Conservation (phyloP, 768 basidiomycete genomes). For the Podaxis mareebaensis region DNA sequence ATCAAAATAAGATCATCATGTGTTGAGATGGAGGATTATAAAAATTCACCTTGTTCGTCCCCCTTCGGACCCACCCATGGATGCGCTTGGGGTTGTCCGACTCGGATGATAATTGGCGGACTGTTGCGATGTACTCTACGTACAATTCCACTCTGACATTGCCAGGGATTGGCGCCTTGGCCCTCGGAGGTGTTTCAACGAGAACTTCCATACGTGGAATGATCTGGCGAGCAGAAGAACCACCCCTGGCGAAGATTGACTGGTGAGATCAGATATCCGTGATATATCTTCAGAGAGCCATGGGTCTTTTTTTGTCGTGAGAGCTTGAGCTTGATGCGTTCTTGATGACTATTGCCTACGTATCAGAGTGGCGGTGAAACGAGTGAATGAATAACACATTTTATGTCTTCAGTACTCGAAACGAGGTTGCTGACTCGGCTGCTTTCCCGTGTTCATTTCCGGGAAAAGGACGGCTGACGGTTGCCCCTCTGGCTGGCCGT, state of each 20-base stretch:
- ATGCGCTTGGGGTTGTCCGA: not conserved
- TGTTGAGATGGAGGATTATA: not conserved
- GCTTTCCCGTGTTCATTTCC: too few species aligned
- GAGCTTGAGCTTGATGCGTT: not conserved
- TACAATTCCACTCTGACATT: not conserved
- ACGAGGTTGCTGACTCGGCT: too few species aligned
- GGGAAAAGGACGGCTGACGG: not conserved
- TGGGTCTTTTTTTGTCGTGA: conserved; percentile 9
- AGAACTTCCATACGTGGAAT: not conserved
- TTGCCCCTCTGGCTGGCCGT: not conserved
- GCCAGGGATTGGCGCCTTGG: not conserved
- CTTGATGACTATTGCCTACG: not conserved
- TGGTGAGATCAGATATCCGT: conserved; percentile 2
- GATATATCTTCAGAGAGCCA: not conserved
- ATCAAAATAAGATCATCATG: not conserved
- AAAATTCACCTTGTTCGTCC: conserved; percentile 2
- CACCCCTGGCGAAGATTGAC: not conserved
- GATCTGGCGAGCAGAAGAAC: not conserved
- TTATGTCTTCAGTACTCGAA: too few species aligned
- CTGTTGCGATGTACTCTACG: not conserved
- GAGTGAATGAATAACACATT: too few species aligned
- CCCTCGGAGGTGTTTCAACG: conserved; percentile 1
- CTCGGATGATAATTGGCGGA: not conserved
- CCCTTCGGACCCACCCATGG: not conserved
- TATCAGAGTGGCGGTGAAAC: not conserved